Evolutionary conservation across 164 flowering plant species (phyloP).

Genomic region (Magnolia kwangsiensis): DNA sequence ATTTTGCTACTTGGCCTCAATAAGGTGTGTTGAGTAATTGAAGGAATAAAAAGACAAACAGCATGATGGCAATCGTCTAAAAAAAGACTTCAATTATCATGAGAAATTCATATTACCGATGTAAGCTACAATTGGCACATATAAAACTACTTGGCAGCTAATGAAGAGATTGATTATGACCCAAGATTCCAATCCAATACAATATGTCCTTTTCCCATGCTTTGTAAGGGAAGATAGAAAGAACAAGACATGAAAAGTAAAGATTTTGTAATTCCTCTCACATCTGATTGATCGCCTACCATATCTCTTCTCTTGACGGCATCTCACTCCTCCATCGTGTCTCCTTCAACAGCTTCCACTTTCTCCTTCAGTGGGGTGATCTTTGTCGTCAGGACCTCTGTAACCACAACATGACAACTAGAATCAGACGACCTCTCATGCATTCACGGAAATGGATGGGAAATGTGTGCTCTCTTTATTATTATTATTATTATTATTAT

Average conservation of each 20-base stretch:
- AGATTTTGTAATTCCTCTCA: background rate
- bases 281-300: background rate
- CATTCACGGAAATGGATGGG: background rate
- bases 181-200: too few species aligned
- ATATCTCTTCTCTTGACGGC: too few species aligned
- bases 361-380: conserved; percentile 53
- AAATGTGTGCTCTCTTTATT: background rate
- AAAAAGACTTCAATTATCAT: too few species aligned
- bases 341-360: conserved; percentile 58
- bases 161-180: too few species aligned
- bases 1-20: too few species aligned
- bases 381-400: conserved; percentile 75
- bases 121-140: too few species aligned
- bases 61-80: too few species aligned
- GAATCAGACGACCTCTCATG: background rate
- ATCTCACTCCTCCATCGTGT: conserved; percentile 76
- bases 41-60: too few species aligned
- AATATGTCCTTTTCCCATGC: too few species aligned
- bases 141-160: too few species aligned
- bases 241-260: background rate
- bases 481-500: background rate
- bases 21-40: too few species aligned
- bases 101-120: too few species aligned
- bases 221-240: background rate
- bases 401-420: conserved; percentile 9